Base-by-base conservation (phyloP, 2,329 filamentous ascomycete species). In the Trichoderma gracile region DNA sequence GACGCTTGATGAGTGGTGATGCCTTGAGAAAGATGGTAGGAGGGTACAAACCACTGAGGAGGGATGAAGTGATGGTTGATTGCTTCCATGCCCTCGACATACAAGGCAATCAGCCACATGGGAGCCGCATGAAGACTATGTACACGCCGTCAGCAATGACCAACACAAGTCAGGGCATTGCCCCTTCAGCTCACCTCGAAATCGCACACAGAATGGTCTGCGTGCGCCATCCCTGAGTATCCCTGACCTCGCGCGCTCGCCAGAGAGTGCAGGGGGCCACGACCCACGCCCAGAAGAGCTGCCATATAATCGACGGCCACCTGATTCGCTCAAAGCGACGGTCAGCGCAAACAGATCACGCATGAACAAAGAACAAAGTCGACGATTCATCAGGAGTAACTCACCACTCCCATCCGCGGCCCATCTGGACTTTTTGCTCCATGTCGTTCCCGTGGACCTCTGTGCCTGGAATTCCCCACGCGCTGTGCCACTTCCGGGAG, bases 391-490 rank as follows among this genome's bases (percentile, higher is more conserved):
- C 6, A 7, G 19, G 6, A 19, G 6, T 9, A 4, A 62, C 69
- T 56, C 72, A 82, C 87, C 88, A 91, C 76, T 90, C 88, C 80
- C 82, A 87, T 2, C 88, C 87, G 19, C 78, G 71, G 54, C 74
- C 73, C 69, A 81, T 80, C 15, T 77, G 72, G 19, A 79, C 75
- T 40, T 78, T 76, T 45, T 80, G 76, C 49, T 84, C 80, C 63
- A 81, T 80, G 10, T 82, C 79, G 3, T 82, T 85, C 27, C 82
- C 83, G 25, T 73, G 69, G 57, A 87, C 84, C 66, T 86, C 86
- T 30, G 84, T 85, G 46, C 84, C 82, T 7, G 85, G 86, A 19
- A 87, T 80, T 53, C 85, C 83, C 55, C 84, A 89, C 5, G 80
- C 80, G 19, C 76, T 72, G 68, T 89, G 87, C 69, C 87, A 90